Evolutionary conservation across 2,329 filamentous ascomycete genomes (phyloP).

Genomic region (Aureobasidium sp.): DNA sequence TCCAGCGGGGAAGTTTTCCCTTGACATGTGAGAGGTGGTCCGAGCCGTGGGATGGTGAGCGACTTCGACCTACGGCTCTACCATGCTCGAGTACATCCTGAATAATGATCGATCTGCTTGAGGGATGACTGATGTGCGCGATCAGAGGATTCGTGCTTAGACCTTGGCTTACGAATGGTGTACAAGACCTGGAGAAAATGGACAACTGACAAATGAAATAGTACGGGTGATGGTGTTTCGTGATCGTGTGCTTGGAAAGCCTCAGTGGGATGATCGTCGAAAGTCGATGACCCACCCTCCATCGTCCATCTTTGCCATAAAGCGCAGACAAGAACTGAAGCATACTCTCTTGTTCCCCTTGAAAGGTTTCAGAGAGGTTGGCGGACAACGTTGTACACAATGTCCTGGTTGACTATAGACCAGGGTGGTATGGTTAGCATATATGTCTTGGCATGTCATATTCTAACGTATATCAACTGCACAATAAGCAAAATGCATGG

Average conservation of each 20-base stretch:
- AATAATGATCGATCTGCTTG: background rate
- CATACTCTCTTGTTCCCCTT: background rate
- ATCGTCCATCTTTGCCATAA: no score
- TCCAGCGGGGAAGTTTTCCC: background rate
- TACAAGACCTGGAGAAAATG: background rate
- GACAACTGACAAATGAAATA: background rate
- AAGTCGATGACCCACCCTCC: background rate
- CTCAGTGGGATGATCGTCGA: background rate
- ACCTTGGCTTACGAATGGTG: background rate
- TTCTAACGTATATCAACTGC: no score
- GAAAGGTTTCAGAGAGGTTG: background rate
- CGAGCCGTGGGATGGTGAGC: no score
- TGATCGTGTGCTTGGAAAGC: background rate
- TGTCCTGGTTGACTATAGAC: no score
- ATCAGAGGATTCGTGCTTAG: no score
- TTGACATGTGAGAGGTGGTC: constrained; percentile 8
- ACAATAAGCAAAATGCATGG: background rate
- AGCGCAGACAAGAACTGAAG: background rate
- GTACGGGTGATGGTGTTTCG: background rate
- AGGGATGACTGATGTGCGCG: background rate
- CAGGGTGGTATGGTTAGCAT: no score
- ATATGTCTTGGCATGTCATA: no score
- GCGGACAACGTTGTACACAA: background rate
- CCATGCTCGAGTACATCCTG: no score
- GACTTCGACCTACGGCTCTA: background rate